A percentile compares a stretch with the other conserved stretches of the same genome.
Conservation (phyloP, 2,329 filamentous ascomycete genomes). For the Pyricularia sp. region DNA sequence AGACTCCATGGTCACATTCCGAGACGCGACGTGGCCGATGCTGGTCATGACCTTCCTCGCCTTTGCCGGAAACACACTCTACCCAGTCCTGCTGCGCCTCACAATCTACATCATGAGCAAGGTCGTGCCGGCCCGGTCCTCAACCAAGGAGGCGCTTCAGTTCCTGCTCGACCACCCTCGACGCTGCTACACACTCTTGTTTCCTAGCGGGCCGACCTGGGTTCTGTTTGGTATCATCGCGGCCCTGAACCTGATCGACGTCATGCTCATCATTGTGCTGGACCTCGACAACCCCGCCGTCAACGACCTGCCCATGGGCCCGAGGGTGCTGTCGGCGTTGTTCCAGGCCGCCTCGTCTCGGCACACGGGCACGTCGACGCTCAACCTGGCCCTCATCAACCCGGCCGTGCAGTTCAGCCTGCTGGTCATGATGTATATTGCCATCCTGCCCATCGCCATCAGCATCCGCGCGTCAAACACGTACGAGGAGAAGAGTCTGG, state of each 20-base stretch:
- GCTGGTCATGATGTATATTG: conserved; percentile 58
- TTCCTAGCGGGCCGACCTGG: conserved; percentile 51
- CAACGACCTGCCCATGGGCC: conserved; percentile 29
- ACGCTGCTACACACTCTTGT: conserved; percentile 53
- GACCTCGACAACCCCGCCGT: conserved; percentile 43
- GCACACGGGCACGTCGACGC: conserved; percentile 39
- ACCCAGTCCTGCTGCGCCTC: conserved; percentile 47
- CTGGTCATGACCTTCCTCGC: conserved; percentile 38
- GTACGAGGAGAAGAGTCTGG: conserved; percentile 52
- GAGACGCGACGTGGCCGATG: conserved; percentile 30
- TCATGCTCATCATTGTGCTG: conserved; percentile 41
- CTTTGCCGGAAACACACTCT: conserved; percentile 44
- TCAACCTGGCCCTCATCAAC: conserved; percentile 37
- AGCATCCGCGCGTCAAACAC: conserved; percentile 51
- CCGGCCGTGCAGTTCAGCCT: conserved; percentile 49
- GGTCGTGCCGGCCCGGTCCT: conserved; percentile 25
- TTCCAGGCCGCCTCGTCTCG: conserved; percentile 45
- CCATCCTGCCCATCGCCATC: conserved; percentile 51
- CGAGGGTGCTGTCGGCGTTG: conserved; percentile 43
- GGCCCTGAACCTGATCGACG: conserved; percentile 42
- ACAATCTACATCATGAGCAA: conserved; percentile 47
- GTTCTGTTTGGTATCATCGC: conserved; percentile 41
- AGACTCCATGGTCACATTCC: conserved; percentile 42
- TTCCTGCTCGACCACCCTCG: conserved; percentile 56
- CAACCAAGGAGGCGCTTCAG: conserved; percentile 32